A percentile compares a stretch with the other conserved stretches of the same genome.
Conservation (phyloP, 345 rosid species). For the Eucalyptus urophylla region DNA sequence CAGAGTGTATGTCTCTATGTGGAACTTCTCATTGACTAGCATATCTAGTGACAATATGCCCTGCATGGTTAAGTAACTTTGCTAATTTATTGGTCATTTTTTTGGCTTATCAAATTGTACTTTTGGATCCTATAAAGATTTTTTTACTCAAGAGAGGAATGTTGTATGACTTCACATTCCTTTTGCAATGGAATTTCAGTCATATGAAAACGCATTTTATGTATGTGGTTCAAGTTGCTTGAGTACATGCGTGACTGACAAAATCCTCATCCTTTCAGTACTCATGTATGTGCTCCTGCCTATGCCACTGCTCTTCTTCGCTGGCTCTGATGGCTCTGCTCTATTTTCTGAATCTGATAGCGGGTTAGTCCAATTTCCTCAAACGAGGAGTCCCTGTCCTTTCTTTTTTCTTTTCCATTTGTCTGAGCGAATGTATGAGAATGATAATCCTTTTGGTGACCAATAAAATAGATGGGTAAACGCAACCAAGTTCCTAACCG, state of each 20-base stretch:
- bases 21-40: neutral
- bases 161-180: neutral
- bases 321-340: conserved; percentile 61
- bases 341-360: conserved; percentile 52
- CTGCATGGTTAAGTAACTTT: neutral
- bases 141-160: neutral
- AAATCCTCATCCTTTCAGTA: conserved; percentile 25
- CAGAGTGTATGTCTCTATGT: neutral
- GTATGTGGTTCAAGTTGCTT: neutral
- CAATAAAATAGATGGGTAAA: conserved; percentile 64
- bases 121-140: neutral
- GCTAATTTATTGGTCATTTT: neutral
- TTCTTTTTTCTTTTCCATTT: neutral
- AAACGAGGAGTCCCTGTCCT: neutral
- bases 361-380: conserved; percentile 13
- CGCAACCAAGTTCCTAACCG: conserved; percentile 86
- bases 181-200: neutral
- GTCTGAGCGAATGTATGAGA: neutral
- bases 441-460: neutral
- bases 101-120: neutral
- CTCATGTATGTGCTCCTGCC: conserved; percentile 93
- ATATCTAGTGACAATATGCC: neutral
- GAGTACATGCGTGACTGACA: neutral
- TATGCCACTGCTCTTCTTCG: conserved; percentile 83
- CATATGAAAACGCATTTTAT: neutral